These are phyloP conservation scores for Hemileccinum rubropunctum DNA, from an alignment of 768 basidiomycete species.

Conservation along the genomic window DNA sequence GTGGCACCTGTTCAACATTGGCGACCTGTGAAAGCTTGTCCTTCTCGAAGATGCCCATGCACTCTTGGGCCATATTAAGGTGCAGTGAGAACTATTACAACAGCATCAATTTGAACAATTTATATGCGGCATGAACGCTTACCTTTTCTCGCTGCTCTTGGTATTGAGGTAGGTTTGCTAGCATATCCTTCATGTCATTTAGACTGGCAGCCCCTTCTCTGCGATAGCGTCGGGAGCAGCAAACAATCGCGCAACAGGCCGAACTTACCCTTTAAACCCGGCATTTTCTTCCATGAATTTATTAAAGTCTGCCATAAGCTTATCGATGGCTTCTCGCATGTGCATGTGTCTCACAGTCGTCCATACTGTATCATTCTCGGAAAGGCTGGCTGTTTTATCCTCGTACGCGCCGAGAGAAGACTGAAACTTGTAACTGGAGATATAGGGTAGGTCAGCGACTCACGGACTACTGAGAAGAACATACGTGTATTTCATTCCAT, in stretches of 20 bases:
- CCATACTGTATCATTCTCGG: conserved; percentile 89
- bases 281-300: conserved; percentile 92
- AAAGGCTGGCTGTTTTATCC: conserved; percentile 83
- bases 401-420: conserved; percentile 83
- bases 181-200: conserved; percentile 99
- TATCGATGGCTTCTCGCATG: conserved; percentile 98
- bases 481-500: conserved; percentile 84
- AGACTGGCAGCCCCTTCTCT: conserved; percentile 82
- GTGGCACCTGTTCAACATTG: conserved; percentile 81
- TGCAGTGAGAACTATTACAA: conserved; percentile 83
- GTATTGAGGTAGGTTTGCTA: conserved; percentile 91
- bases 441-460: background rate
- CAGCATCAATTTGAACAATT: background rate
- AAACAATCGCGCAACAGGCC: conserved; percentile 2
- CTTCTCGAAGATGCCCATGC: conserved; percentile 90
- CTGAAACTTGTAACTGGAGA: conserved; percentile 84
- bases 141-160: conserved; percentile 96
- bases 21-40: conserved; percentile 81
- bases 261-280: conserved; percentile 81
- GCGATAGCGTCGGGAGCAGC: conserved; percentile 3
- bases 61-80: conserved; percentile 96
- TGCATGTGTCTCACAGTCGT: conserved; percentile 93
- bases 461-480: conserved; percentile 32
- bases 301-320: conserved; percentile 94
- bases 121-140: conserved; percentile 5